Evolutionary conservation across 768 basidiomycete species (phyloP).

Genomic region (Pleurotus tuber-regium): DNA sequence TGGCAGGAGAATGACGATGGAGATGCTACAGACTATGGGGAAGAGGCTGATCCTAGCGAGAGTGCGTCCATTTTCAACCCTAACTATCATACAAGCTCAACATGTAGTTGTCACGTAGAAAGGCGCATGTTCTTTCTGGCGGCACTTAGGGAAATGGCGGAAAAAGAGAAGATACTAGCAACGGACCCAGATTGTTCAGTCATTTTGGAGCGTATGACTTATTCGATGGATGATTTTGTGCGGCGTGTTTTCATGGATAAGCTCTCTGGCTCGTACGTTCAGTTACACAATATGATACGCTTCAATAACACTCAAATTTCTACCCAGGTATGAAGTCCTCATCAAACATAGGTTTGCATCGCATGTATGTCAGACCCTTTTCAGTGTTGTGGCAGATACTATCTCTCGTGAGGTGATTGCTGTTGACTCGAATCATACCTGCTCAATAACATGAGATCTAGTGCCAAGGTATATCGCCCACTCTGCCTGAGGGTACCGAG

Average conservation of each 20-base stretch:
- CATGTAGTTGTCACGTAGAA: conserved; percentile 41
- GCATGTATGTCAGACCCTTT: conserved; percentile 91
- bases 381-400: conserved; percentile 64
- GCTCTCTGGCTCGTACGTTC: conserved; percentile 81
- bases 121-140: conserved; percentile 76
- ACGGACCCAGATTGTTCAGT: conserved; percentile 94
- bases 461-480: conserved; percentile 54
- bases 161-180: conserved; percentile 85
- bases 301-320: not conserved
- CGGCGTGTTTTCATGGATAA: conserved; percentile 87
- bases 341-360: conserved; percentile 87
- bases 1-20: conserved; percentile 67
- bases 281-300: too few species aligned
- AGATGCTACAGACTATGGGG: conserved; percentile 36
- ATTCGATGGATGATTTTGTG: conserved; percentile 97
- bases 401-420: conserved; percentile 63
- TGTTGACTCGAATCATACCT: not conserved
- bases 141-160: conserved; percentile 79
- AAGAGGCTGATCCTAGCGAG: conserved; percentile 67
- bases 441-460: conserved; percentile 21
- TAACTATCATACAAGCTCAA: conserved; percentile 2
- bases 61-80: conserved; percentile 36
- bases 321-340: conserved; percentile 58
- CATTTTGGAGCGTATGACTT: conserved; percentile 83
- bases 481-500: conserved; percentile 42